Conservation (phyloP, 73 alveolate species). For the Tetrahymena elliotti region DNA sequence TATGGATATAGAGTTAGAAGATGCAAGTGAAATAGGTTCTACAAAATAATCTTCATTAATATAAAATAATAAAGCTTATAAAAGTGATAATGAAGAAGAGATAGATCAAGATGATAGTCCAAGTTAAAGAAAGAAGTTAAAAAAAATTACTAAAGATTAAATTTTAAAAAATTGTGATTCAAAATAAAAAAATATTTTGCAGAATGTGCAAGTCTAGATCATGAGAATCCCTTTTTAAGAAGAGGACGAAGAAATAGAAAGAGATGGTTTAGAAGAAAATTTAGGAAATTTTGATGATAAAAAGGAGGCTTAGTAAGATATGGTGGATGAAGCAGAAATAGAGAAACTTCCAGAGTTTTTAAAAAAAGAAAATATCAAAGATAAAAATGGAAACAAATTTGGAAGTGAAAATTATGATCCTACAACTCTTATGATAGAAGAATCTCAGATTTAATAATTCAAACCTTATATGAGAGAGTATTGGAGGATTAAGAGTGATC, state of each 20-base stretch:
- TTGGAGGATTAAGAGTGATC: not conserved
- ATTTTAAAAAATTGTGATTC: not conserved
- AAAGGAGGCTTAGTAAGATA: not conserved
- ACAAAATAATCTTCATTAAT: not conserved
- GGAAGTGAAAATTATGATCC: not conserved
- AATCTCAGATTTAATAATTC: not conserved
- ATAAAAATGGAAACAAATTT: not conserved
- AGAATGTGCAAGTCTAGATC: not conserved
- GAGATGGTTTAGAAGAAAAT: not conserved
- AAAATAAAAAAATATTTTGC: not conserved
- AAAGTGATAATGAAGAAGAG: not conserved
- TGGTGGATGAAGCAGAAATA: not conserved
- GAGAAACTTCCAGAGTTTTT: not conserved
- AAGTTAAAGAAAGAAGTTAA: not conserved
- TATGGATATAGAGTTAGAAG: not conserved
- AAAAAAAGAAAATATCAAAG: not conserved
- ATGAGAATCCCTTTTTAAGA: not conserved
- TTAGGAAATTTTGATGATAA: not conserved
- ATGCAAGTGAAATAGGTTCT: not conserved
- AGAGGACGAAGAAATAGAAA: not conserved
- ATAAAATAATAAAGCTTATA: not conserved
- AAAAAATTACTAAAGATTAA: not conserved
- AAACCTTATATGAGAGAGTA: not conserved
- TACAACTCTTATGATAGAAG: not conserved
- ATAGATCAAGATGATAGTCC: not conserved